Evolutionary conservation across 2,329 filamentous ascomycete species (phyloP), one percentile per base, ranked within the genome.

Genomic region (Pseudocercospora macadamiae): DNA sequence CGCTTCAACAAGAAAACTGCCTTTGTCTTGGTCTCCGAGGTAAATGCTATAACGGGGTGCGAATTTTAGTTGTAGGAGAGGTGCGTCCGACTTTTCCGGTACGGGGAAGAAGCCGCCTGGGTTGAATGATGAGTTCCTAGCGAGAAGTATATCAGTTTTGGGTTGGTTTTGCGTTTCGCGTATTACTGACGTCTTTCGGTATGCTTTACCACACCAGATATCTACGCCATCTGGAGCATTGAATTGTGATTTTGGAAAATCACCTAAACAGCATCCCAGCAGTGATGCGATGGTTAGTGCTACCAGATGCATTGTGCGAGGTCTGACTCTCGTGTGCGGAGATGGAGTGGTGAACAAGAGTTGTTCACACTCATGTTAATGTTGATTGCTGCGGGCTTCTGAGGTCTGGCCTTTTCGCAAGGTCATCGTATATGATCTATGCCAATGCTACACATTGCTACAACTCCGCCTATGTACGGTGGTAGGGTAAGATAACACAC

Each of bases 191-290:
- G 37, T 42, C 37, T 42, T 42, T 36, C 60, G 19, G 65, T 80
- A 81, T 5, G 77, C 77, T 60, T 81, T 81, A 7, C 79, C 79
- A 63, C 79, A 79, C 77, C 77, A 79, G 16, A 77, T 77, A 54
- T 78, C 75, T 12, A 79, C 77, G 6, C 76, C 76, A 42, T 73
- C 44, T 26, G 60, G 60, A 53, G 60, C 62, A 53, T 64, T 64
- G 52, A 64, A 64, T 26, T 62, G 55, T 10, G 59, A 42, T 16
- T 42, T 42, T n/a, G 37, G 37, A 16, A 16, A 42, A 19, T 42
- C 37, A 9, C 2, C 37, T n/a, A 42, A 8, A 16, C 37, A 42
- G n/a, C 12, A 32, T 6, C 28, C 12, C 28, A 32, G 28, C 6
- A 32, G 28, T 12, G 28, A 7, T 32, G 28, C 28, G 28, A 32